Evolutionary conservation across 768 basidiomycete species (phyloP).

Genomic region (Lactarius vividus): DNA sequence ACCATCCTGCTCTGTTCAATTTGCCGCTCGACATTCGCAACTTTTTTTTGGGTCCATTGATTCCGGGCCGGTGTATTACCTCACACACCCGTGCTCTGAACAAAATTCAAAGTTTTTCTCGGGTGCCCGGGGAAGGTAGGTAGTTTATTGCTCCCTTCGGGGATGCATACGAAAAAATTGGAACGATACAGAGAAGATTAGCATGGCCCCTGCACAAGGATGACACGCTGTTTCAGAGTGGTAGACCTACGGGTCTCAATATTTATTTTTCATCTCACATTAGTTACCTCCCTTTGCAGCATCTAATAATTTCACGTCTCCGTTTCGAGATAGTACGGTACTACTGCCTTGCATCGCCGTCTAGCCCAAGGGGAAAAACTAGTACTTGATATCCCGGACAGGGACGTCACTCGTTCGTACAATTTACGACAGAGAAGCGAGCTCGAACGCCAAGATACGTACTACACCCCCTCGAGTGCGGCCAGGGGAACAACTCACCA

Average conservation of each 20-base stretch:
- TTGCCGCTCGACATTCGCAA: not conserved
- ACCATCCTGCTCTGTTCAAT: not conserved
- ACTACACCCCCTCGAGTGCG: too few relatives aligned
- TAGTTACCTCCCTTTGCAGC: too few relatives aligned
- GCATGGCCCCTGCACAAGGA: constrained; percentile 99
- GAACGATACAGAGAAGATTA: constrained; percentile 99
- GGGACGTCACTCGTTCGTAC: too few relatives aligned
- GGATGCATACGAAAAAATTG: constrained; percentile 98
- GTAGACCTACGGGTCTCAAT: constrained; percentile 54
- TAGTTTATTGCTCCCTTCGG: constrained; percentile 55
- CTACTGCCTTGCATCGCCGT: too few relatives aligned
- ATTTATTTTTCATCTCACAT: constrained; percentile 36
- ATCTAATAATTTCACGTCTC: too few relatives aligned
- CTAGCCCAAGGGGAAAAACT: too few relatives aligned
- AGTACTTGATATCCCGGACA: too few relatives aligned
- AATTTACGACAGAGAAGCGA: too few relatives aligned
- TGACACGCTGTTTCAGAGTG: constrained; percentile 99
- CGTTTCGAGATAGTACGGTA: too few relatives aligned
- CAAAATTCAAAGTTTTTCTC: not conserved
- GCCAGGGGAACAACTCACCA: too few relatives aligned
- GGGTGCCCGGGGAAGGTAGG: not conserved
- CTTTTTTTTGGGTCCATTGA: not conserved
- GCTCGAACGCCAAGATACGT: too few relatives aligned
- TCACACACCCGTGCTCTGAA: not conserved
- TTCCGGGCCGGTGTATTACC: not conserved